Percentiles rank a stretch among this genome's conserved stretches.
Conservation (phyloP, 169 alveolate genomes). For the Plasmodium gonderi region DNA sequence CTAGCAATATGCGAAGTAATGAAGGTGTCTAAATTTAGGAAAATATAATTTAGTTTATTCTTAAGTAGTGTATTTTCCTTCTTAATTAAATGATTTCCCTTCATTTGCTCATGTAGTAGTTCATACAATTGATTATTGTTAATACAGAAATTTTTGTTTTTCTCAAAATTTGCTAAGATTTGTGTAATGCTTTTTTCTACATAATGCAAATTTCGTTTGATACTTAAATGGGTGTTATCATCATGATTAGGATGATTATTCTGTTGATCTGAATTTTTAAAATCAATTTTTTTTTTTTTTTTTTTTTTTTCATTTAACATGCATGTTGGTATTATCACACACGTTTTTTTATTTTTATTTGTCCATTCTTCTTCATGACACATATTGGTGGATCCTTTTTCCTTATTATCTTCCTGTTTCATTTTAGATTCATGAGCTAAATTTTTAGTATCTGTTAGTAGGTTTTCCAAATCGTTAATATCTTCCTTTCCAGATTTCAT, state of each 20-base stretch:
- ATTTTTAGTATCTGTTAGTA: neutral
- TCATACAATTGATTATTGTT: constrained; percentile 6
- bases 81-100: constrained; percentile 12
- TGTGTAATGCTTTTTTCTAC: neutral
- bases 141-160: constrained; percentile 3
- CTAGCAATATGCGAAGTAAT: constrained; percentile 22
- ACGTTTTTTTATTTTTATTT: neutral
- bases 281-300: too few relatives aligned
- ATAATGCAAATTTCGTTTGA: neutral
- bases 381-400: neutral
- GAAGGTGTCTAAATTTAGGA: constrained; percentile 37
- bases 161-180: neutral
- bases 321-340: neutral
- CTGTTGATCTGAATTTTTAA: too few relatives aligned
- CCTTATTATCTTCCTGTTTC: neutral
- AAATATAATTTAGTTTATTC: constrained; percentile 67
- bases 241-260: too few relatives aligned
- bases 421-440: neutral
- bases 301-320: too few relatives aligned
- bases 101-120: constrained; percentile 13
- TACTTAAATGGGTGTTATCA: neutral
- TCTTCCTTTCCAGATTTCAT: neutral
- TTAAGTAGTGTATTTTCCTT: constrained; percentile 52
- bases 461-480: neutral
- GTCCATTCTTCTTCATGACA: neutral